Evolutionary conservation across 805 yeast species (phyloP).

Genomic region (Lachancea quebecensis): DNA sequence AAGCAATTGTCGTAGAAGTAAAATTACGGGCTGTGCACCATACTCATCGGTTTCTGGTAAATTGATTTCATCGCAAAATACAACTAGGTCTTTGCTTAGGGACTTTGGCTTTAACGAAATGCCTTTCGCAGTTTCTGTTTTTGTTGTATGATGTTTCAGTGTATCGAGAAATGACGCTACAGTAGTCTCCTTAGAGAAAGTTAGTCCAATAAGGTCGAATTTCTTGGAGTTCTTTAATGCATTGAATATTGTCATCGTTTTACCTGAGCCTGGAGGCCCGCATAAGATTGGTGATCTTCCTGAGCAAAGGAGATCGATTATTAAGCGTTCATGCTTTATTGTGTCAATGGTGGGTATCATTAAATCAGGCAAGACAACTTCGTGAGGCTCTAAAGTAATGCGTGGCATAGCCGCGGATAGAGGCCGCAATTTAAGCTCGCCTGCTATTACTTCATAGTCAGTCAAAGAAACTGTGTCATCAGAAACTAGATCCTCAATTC

Average conservation of each 20-base stretch:
- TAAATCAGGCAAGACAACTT: slow-evolving; percentile 52
- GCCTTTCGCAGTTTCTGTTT: slow-evolving; percentile 47
- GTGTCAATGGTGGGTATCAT: slow-evolving; percentile 82
- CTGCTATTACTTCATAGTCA: slow-evolving; percentile 40
- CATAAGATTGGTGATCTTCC: slow-evolving; percentile 64
- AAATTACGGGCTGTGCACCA: slow-evolving; percentile 67
- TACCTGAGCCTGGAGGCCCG: slow-evolving; percentile 98
- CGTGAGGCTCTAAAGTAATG: slow-evolving; percentile 47
- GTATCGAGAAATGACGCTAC: slow-evolving; percentile 55
- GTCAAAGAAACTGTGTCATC: slow-evolving; percentile 21
- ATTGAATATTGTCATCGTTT: slow-evolving; percentile 80
- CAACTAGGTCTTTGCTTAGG: slow-evolving; percentile 62
- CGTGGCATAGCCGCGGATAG: slow-evolving; percentile 37
- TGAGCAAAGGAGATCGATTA: slow-evolving; percentile 49
- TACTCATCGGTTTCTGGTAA: slow-evolving; percentile 65
- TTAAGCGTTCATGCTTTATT: slow-evolving; percentile 51
- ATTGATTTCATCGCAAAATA: slow-evolving; percentile 90
- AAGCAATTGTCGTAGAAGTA: slow-evolving; percentile 66
- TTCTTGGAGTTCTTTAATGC: slow-evolving; percentile 53
- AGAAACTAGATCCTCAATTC: background rate
- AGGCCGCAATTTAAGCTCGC: slow-evolving; percentile 42
- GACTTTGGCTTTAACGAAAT: slow-evolving; percentile 48
- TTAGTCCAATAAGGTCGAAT: slow-evolving; percentile 58
- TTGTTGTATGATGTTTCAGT: slow-evolving; percentile 66
- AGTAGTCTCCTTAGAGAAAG: slow-evolving; percentile 75